Percentiles rank a stretch among this genome's conserved stretches.
Conservation (phyloP, 495 filamentous ascomycete species). For the Mycothermus thermophilus region DNA sequence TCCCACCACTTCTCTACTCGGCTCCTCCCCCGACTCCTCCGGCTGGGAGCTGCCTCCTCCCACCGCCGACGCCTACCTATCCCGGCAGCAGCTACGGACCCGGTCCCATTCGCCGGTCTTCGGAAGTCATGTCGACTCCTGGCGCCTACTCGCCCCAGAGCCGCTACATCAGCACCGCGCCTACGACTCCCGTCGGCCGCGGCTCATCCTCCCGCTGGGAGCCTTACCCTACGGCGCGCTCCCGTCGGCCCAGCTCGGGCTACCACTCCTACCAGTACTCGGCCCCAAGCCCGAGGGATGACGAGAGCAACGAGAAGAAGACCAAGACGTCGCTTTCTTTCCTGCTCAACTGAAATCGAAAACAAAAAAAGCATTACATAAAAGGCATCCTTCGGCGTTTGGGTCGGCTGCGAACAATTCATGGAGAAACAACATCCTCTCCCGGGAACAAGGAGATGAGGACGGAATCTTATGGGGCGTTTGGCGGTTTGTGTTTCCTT, state of each 20-base stretch:
- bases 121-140: background rate
- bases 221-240: background rate
- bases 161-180: background rate
- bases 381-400: too few species aligned
- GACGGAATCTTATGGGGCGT: too few species aligned
- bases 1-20: slow-evolving; percentile 1
- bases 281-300: too few species aligned
- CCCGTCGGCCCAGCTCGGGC: slow-evolving; percentile 2
- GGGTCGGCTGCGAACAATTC: too few species aligned
- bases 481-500: too few species aligned
- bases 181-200: background rate
- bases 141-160: background rate
- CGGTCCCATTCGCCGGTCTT: slow-evolving; percentile 1
- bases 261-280: too few species aligned
- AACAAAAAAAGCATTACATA: background rate
- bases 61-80: too few species aligned
- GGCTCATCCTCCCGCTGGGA: slow-evolving; percentile 2
- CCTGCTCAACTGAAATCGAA: background rate
- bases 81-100: too few species aligned
- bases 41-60: background rate
- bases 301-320: background rate
- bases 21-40: background rate
- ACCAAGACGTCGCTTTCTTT: background rate
- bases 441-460: too few species aligned
- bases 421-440: too few species aligned